A percentile compares a stretch with the other conserved stretches of the same genome.
Conservation (phyloP, 2,329 filamentous ascomycete species). For the Cladobotryum protrusum region DNA sequence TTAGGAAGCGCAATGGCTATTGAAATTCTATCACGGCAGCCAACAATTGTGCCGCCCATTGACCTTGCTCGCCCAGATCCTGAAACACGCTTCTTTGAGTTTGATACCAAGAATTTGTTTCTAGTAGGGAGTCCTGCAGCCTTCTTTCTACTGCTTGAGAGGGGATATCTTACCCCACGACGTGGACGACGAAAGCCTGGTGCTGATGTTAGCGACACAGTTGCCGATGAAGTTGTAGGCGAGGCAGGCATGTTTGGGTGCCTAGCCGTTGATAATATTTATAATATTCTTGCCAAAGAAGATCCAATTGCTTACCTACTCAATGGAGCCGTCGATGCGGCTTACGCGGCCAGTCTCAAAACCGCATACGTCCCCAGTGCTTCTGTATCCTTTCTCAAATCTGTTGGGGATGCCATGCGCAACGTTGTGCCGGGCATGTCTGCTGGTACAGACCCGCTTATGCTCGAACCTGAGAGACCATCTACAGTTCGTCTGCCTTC, state of each 20-base stretch:
- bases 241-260: slow-evolving; percentile 78
- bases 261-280: slow-evolving; percentile 89
- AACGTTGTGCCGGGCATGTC: slow-evolving; percentile 52
- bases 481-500: slow-evolving; percentile 47
- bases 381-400: slow-evolving; percentile 57
- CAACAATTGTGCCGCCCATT: slow-evolving; percentile 57
- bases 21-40: slow-evolving; percentile 85
- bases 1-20: slow-evolving; percentile 92
- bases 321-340: slow-evolving; percentile 80
- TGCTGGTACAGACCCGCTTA: slow-evolving; percentile 23
- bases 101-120: slow-evolving; percentile 86
- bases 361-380: slow-evolving; percentile 73
- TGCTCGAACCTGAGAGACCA: slow-evolving; percentile 30
- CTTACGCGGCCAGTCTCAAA: slow-evolving; percentile 71
- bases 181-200: slow-evolving; percentile 70
- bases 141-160: slow-evolving; percentile 87
- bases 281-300: slow-evolving; percentile 74
- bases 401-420: slow-evolving; percentile 56
- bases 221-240: slow-evolving; percentile 60
- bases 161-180: slow-evolving; percentile 64
- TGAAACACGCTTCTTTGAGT: slow-evolving; percentile 67
- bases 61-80: slow-evolving; percentile 35
- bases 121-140: slow-evolving; percentile 84
- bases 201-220: slow-evolving; percentile 56
- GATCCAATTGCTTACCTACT: slow-evolving; percentile 84